phyloP scores from a whole-genome alignment of 805 yeast genomes.

The Saturnispora ahearnii region DNA sequence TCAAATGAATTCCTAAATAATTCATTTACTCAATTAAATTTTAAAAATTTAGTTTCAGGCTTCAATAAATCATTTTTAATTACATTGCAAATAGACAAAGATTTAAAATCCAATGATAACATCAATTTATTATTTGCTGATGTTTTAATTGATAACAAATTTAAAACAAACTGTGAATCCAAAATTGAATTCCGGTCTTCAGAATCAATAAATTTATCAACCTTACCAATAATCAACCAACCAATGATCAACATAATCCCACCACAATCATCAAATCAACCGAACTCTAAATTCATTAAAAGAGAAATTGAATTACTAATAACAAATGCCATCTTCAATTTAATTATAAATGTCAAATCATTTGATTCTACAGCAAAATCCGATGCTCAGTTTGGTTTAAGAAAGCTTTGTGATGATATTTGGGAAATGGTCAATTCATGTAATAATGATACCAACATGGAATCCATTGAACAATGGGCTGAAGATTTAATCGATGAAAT shows the following conservation, averaged over 20 bases:
- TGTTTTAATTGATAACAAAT: neutral
- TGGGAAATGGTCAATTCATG: constrained; percentile 22
- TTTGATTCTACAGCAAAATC: constrained; percentile 16
- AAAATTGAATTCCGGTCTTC: constrained; percentile 1
- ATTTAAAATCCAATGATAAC: neutral
- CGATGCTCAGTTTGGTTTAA: constrained; percentile 14
- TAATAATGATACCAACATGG: constrained; percentile 10
- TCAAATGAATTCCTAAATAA: neutral
- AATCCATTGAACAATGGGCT: constrained; percentile 1
- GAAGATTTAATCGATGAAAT: constrained; percentile 5
- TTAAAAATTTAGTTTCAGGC: constrained; percentile 18
- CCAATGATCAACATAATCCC: constrained; percentile 15
- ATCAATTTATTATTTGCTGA: neutral
- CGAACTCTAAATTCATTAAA: constrained; percentile 29
- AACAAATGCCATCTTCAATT: constrained; percentile 16
- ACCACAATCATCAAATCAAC: constrained; percentile 20
- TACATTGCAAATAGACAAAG: constrained; percentile 9
- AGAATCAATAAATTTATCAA: neutral
- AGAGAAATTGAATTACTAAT: constrained; percentile 30
- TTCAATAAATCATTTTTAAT: constrained; percentile 19
- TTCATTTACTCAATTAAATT: neutral
- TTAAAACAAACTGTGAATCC: neutral
- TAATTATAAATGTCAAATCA: constrained; percentile 11
- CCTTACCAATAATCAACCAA: neutral
- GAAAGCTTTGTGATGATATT: constrained; percentile 15